Conservation (phyloP, 2,329 filamentous ascomycete genomes). For the Pestalotiopsis sp. region DNA sequence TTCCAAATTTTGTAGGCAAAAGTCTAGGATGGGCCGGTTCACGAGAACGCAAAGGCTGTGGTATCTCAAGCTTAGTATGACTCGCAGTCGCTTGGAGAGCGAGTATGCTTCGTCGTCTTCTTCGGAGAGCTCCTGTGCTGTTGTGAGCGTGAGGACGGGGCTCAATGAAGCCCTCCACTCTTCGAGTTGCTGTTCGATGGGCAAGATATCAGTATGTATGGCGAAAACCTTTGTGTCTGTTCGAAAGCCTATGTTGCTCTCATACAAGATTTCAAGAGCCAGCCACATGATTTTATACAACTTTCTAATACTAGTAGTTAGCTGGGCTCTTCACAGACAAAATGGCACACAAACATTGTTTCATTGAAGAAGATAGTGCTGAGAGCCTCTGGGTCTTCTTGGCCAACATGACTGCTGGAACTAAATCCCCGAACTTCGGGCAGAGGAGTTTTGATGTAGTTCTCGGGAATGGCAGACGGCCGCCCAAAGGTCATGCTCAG, state of each 20-base stretch:
- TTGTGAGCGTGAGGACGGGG: constrained; percentile 24
- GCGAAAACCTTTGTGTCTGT: constrained; percentile 23
- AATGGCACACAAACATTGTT: background rate
- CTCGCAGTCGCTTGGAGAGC: constrained; percentile 33
- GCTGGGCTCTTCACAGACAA: background rate
- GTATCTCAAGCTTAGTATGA: constrained; percentile 39
- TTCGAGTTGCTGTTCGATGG: constrained; percentile 38
- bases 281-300: constrained; percentile 35
- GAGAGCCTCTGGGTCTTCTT: constrained; percentile 15
- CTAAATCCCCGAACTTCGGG: constrained; percentile 21
- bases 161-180: constrained; percentile 39
- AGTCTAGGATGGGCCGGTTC: constrained; percentile 30
- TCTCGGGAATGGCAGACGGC: constrained; percentile 45
- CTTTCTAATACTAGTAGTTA: constrained; percentile 20
- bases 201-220: constrained; percentile 36
- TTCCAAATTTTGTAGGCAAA: constrained; percentile 18
- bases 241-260: constrained; percentile 42
- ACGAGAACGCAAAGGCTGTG: constrained; percentile 34
- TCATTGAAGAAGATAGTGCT: constrained; percentile 31
- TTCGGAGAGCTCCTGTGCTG: constrained; percentile 22
- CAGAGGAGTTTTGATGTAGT: constrained; percentile 40
- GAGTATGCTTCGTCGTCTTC: constrained; percentile 13
- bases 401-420: constrained; percentile 11
- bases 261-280: constrained; percentile 43
- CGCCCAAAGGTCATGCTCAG: constrained; percentile 55